Evolutionary conservation across 2,329 filamentous ascomycete genomes (phyloP), one percentile per base, ranked within the genome.

Genomic region (Lachnellula suecica): DNA sequence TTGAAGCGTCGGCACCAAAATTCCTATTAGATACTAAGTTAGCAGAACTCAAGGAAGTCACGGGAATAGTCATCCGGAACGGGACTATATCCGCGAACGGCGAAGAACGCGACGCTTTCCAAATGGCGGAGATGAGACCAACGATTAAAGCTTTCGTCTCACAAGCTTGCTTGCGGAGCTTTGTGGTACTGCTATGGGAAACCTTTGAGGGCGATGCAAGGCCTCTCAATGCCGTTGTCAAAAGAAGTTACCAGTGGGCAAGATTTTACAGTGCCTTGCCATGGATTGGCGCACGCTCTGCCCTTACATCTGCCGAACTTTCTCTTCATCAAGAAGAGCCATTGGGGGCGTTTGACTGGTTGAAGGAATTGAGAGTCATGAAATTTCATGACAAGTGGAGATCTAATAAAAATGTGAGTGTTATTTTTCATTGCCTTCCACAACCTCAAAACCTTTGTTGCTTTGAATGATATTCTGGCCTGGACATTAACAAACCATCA

Each of bases 91-190:
- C 72, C 5, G 61, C 65, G 5, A 67, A 71, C 44, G 74, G 74
- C 3, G 63, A 71, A 42, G 65, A 70, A 17, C 65, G 72, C 19
- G 72, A 77, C 53, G 76, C 72, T 57, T 76, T 75, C 52, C 69
- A 73, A 38, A 71, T 77, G 68, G 52, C 59, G 20, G 61, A 68
- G 11, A 61, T 77, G 57, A 68, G 70, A 35, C 54, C 68, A 8
- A 72, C 74, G 0, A 68, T 75, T 52, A 72, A 75, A 50, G 71
- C 74, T 4, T 71, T 75, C 46, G 73, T 74, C 7, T 71, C 72
- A 6, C 72, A 76, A 58, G 66, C 73, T 17, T 74, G 71, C 44
- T 61, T 72, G 41, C 62, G 72, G 52, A 67, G 71, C n/a, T 74
- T 74, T 43, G 63, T 66, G 0, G 69, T 76, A 1, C 63, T 75